Conservation (phyloP, 129 eudicot species). For the Escallonia herrerae region DNA sequence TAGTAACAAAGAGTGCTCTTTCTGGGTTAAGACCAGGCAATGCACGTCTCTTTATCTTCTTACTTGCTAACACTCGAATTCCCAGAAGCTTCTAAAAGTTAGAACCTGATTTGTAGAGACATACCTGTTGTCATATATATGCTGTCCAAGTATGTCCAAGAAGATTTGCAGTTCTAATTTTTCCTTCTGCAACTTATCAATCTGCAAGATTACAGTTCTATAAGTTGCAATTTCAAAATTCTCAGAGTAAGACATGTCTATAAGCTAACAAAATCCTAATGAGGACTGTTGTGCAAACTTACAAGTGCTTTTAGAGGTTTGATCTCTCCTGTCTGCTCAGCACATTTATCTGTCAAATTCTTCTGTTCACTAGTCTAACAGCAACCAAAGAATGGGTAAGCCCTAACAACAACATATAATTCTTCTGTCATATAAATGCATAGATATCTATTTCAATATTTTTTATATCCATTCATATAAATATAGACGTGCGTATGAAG, state of each 20-base stretch:
- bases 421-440: no score
- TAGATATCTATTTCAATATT: no score
- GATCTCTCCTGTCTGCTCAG: constrained; percentile 50
- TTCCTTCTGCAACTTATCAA: constrained; percentile 68
- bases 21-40: no score
- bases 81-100: neutral
- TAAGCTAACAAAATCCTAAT: neutral
- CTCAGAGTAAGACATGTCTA: no score
- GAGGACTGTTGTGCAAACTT: constrained; percentile 20
- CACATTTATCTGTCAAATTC: constrained; percentile 50
- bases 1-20: no score
- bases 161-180: constrained; percentile 61
- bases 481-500: no score
- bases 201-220: constrained; percentile 35
- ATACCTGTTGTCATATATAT: constrained; percentile 73
- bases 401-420: neutral
- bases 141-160: constrained; percentile 79
- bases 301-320: constrained; percentile 62
- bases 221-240: neutral
- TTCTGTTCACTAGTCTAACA: constrained; percentile 60
- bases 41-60: no score
- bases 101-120: neutral
- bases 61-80: neutral
- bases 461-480: no score
- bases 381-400: constrained; percentile 5